phyloP scores from a whole-genome alignment of 1,284 basidiomycete species.

The Cryptococcus sp. region DNA sequence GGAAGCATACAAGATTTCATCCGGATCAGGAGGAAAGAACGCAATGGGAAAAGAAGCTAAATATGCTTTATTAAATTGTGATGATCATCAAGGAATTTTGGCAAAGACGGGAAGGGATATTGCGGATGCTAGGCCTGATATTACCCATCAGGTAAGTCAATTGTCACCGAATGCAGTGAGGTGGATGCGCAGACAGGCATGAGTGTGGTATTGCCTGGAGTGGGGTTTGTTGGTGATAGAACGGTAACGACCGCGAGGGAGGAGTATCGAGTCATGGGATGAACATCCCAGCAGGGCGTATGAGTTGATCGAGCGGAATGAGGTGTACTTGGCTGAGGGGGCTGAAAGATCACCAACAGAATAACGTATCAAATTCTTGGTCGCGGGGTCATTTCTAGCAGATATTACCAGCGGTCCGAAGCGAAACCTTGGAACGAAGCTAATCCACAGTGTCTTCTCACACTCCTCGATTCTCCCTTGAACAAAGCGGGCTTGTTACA shows the following conservation, averaged over 20 bases:
- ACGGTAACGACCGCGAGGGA: too few species aligned
- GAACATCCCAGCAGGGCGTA: too few species aligned
- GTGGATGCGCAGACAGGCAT: too few species aligned
- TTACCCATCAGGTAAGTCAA: slow-evolving; percentile 84
- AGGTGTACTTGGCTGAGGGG: too few species aligned
- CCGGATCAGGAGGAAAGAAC: slow-evolving; percentile 50
- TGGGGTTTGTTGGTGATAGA: too few species aligned
- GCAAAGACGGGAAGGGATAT: slow-evolving; percentile 98
- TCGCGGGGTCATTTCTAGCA: too few species aligned
- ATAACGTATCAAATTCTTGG: too few species aligned
- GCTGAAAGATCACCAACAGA: too few species aligned
- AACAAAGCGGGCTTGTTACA: slow-evolving; percentile 97
- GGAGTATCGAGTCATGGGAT: too few species aligned
- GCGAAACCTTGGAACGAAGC: background rate
- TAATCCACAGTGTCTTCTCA: slow-evolving; percentile 76
- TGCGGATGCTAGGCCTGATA: slow-evolving; percentile 95
- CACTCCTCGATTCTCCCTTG: slow-evolving; percentile 91
- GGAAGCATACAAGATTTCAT: slow-evolving; percentile 85
- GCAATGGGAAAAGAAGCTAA: slow-evolving; percentile 70
- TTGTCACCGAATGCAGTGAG: background rate
- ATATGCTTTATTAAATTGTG: slow-evolving; percentile 95
- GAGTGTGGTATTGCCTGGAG: too few species aligned
- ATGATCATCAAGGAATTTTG: slow-evolving; percentile 97
- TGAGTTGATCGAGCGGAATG: too few species aligned
- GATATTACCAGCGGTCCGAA: too few species aligned